Evolutionary conservation across 202 grass and related monocot genomes (phyloP).

Genomic region (Saccharum hybrid): DNA sequence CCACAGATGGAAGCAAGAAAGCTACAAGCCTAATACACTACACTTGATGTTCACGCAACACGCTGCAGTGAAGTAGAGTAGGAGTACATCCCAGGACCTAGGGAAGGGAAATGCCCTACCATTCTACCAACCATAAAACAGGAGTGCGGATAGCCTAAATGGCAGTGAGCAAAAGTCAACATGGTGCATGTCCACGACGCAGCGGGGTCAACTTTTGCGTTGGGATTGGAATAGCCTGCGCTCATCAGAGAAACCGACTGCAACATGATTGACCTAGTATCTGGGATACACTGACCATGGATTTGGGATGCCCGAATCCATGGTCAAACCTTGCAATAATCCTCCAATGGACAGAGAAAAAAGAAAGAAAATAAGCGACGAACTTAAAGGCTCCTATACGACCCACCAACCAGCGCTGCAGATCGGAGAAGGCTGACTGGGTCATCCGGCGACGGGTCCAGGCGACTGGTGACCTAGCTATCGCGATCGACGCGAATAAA

Average conservation of each 20-base stretch:
- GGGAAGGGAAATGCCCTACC: neutral
- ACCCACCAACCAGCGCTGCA: neutral
- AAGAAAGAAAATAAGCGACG: neutral
- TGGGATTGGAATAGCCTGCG: neutral
- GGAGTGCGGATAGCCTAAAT: neutral
- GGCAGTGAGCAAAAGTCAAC: conserved; percentile 11
- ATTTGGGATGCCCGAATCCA: too few species aligned
- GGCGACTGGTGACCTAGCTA: neutral
- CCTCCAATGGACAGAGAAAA: too few species aligned
- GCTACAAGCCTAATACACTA: too few species aligned
- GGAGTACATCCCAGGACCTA: neutral
- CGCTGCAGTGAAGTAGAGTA: neutral
- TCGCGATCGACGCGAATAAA: conserved; percentile 19
- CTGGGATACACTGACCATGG: neutral
- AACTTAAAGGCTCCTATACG: neutral
- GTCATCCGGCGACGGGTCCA: neutral
- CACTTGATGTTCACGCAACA: too few species aligned
- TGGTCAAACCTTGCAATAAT: too few species aligned
- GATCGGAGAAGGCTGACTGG: neutral
- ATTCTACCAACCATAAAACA: neutral
- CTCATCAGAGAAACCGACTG: neutral
- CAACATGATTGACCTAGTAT: neutral
- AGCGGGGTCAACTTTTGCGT: conserved; percentile 4
- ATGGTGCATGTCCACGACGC: neutral
- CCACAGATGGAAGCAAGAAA: too few species aligned